Conservation (phyloP, 108 stramenopile species). For the Discostella stelligeroides region DNA sequence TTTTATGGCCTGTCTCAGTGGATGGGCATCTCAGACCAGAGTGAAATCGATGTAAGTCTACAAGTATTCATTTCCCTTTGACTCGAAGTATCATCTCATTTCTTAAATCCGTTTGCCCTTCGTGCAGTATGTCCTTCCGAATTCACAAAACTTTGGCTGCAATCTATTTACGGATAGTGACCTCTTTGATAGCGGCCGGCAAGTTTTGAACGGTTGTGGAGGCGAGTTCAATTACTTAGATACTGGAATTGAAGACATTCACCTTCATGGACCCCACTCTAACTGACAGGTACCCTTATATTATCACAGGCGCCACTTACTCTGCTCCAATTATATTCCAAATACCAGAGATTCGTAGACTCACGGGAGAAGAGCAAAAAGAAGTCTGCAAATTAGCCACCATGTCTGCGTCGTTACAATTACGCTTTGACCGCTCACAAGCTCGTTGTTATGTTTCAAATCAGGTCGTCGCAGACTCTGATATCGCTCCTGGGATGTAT, state of each 20-base stretch:
- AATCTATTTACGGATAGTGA: slow-evolving; percentile 30
- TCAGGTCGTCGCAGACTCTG: slow-evolving; percentile 18
- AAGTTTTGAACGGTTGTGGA: slow-evolving; percentile 27
- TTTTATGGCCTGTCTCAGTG: slow-evolving; percentile 52
- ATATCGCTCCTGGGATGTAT: slow-evolving; percentile 13
- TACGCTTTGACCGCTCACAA: slow-evolving; percentile 9
- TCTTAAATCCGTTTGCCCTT: background rate
- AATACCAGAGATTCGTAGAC: slow-evolving; percentile 19
- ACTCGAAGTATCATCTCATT: background rate
- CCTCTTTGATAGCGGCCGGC: slow-evolving; percentile 16
- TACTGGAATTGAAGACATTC: too few species aligned
- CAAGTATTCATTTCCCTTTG: background rate
- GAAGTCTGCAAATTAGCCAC: slow-evolving; percentile 30
- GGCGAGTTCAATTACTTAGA: slow-evolving; percentile 14
- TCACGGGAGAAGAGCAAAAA: slow-evolving; percentile 49
- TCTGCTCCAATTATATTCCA: background rate
- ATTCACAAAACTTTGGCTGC: slow-evolving; percentile 31
- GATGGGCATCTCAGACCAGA: slow-evolving; percentile 25
- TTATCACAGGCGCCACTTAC: background rate
- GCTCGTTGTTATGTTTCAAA: slow-evolving; percentile 35
- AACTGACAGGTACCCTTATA: too few species aligned
- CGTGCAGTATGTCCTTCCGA: slow-evolving; percentile 23
- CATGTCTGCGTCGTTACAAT: slow-evolving; percentile 9
- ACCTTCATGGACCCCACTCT: too few species aligned
- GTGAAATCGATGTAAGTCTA: slow-evolving; percentile 16